Evolutionary conservation across 371 early-diverging fungal species (phyloP).

Genomic region (Saksenaea oblongispora): DNA sequence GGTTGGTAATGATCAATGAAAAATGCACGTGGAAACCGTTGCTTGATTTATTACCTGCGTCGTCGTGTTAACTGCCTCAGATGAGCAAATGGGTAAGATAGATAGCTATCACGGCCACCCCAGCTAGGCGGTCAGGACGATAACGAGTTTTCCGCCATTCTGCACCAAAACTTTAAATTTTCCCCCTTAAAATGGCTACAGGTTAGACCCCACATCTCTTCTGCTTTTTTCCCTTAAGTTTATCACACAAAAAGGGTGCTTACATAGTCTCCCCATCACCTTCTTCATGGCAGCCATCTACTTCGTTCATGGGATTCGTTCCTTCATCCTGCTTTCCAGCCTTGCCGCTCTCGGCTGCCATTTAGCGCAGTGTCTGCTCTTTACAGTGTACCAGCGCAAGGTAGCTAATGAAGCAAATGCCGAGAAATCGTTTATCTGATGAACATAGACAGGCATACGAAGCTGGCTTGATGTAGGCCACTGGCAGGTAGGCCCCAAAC

Average conservation of each 20-base stretch:
- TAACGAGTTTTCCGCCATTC: background rate
- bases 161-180: background rate
- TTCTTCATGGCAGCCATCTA: background rate
- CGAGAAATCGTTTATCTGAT: background rate
- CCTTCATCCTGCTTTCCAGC: background rate
- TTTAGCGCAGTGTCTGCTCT: background rate
- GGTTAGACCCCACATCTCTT: background rate
- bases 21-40: too few relatives aligned
- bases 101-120: background rate
- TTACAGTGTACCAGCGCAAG: background rate
- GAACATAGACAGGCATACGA: background rate
- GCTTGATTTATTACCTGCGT: too few relatives aligned
- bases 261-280: background rate
- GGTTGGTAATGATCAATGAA: too few relatives aligned
- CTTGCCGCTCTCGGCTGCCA: background rate
- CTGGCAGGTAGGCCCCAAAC: constrained; percentile 1
- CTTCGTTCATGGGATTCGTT: background rate
- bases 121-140: background rate
- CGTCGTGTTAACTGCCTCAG: background rate
- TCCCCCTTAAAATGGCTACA: background rate
- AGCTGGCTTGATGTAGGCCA: background rate
- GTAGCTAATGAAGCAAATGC: background rate
- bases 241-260: background rate
- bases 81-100: background rate
- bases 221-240: background rate